Conservation (phyloP, 2,329 filamentous ascomycete genomes). For the Pyrenochaeta sp. region DNA sequence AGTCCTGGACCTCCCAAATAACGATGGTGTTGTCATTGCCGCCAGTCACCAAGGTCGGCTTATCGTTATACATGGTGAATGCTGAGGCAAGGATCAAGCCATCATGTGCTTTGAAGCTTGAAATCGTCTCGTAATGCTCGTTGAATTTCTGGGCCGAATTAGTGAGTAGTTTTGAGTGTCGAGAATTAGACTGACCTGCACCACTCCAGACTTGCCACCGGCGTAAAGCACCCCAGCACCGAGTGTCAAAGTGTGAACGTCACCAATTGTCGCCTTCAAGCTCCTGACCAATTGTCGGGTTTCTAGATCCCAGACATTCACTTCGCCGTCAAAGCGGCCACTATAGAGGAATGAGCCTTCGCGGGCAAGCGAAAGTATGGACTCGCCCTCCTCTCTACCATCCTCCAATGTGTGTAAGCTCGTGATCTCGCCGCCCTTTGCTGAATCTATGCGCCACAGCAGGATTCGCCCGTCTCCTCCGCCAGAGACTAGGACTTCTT, state of each 20-base stretch:
- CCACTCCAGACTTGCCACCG: conserved; percentile 86
- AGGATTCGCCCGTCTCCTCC: conserved; percentile 95
- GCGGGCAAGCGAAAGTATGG: conserved; percentile 79
- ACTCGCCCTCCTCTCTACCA: conserved; percentile 64
- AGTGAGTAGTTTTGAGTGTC: conserved; percentile 11
- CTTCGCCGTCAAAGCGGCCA: conserved; percentile 83
- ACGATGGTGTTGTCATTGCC: conserved; percentile 91
- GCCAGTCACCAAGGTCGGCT: conserved; percentile 90
- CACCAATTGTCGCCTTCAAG: conserved; percentile 80
- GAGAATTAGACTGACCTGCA: conserved; percentile 65
- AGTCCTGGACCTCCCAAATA: conserved; percentile 80
- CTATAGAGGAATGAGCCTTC: conserved; percentile 94
- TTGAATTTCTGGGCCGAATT: conserved; percentile 68
- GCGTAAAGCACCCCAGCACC: conserved; percentile 87
- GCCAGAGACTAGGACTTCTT: conserved; percentile 86
- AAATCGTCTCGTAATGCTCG: conserved; percentile 82
- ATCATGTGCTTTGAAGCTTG: conserved; percentile 82
- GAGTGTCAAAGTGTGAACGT: conserved; percentile 87
- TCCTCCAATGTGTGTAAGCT: conserved; percentile 75
- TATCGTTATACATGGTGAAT: conserved; percentile 72
- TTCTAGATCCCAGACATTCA: conserved; percentile 97
- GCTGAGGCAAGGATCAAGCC: conserved; percentile 89
- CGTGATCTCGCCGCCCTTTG: conserved; percentile 68
- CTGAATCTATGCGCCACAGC: conserved; percentile 79
- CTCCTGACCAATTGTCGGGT: conserved; percentile 89